Conservation (phyloP, 441 rosid species). For the Mallotus japonicus region DNA sequence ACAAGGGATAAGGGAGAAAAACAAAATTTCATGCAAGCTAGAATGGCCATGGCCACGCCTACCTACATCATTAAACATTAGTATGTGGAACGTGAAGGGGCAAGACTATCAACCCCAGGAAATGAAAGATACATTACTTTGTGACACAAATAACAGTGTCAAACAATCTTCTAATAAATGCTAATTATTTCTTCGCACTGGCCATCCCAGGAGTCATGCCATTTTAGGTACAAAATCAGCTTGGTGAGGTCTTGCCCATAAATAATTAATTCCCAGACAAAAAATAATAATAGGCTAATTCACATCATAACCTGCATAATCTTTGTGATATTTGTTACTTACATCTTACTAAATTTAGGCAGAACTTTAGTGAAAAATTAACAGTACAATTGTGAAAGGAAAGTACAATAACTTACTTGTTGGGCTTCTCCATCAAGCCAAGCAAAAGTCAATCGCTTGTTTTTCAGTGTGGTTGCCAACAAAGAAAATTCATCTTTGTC, state of each 20-base stretch:
- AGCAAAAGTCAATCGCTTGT: conserved; percentile 70
- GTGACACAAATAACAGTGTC: not conserved
- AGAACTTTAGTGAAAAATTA: conserved; percentile 14
- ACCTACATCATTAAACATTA: too few relatives aligned
- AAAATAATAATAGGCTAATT: not conserved
- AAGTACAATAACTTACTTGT: conserved; percentile 47
- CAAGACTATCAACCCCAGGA: not conserved
- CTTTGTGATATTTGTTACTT: not conserved
- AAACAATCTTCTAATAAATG: not conserved
- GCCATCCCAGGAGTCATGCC: not conserved
- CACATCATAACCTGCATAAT: not conserved
- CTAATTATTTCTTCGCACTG: not conserved
- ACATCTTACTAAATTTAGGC: not conserved
- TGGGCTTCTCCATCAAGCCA: conserved; percentile 98
- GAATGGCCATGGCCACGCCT: too few relatives aligned
- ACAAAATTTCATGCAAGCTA: too few relatives aligned
- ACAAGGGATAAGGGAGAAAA: too few relatives aligned
- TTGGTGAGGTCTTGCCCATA: not conserved
- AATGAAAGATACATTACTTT: not conserved
- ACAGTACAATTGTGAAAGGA: not conserved
- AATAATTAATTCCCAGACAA: not conserved
- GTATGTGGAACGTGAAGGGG: conserved; percentile 5
- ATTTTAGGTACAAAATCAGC: not conserved
- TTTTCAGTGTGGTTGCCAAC: conserved; percentile 51
- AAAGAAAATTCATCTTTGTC: conserved; percentile 44